Percentiles rank a stretch among this genome's conserved stretches.
Conservation (phyloP, 2,329 filamentous ascomycete species). For the Colletotrichum gigasporum region DNA sequence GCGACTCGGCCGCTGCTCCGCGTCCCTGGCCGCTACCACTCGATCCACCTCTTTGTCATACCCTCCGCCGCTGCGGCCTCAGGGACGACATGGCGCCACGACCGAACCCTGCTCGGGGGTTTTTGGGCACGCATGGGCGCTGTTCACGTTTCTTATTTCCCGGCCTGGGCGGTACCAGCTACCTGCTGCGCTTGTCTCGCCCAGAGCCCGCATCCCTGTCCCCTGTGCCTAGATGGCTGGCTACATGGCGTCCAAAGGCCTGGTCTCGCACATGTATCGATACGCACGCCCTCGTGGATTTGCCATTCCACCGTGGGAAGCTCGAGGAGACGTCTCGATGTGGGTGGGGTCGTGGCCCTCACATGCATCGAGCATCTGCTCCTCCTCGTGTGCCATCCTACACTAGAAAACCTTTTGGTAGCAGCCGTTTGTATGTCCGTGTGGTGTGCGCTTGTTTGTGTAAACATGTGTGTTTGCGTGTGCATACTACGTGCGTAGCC, state of each 20-base stretch:
- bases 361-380: constrained; percentile 30
- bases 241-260: not conserved
- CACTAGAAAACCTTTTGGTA: constrained; percentile 2
- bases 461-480: not conserved
- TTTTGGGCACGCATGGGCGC: constrained; percentile 28
- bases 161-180: constrained; percentile 22
- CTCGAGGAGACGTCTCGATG: constrained; percentile 22
- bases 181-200: constrained; percentile 11
- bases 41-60: constrained; percentile 1
- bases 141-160: constrained; percentile 29
- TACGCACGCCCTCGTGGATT: constrained; percentile 22
- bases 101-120: constrained; percentile 16
- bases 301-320: constrained; percentile 23
- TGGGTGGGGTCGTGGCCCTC: constrained; percentile 20
- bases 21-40: not conserved
- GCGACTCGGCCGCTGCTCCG: not conserved
- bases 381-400: constrained; percentile 19
- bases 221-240: not conserved
- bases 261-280: constrained; percentile 18
- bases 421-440: not conserved
- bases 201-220: constrained; percentile 3
- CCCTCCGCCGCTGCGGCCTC: not conserved
- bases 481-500: not conserved
- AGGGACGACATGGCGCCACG: constrained; percentile 2
- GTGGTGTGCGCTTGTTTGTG: too few species aligned